Evolutionary conservation across 2,329 filamentous ascomycete species (phyloP), one percentile per base, ranked within the genome.

Genomic region (Penicillium sp.): DNA sequence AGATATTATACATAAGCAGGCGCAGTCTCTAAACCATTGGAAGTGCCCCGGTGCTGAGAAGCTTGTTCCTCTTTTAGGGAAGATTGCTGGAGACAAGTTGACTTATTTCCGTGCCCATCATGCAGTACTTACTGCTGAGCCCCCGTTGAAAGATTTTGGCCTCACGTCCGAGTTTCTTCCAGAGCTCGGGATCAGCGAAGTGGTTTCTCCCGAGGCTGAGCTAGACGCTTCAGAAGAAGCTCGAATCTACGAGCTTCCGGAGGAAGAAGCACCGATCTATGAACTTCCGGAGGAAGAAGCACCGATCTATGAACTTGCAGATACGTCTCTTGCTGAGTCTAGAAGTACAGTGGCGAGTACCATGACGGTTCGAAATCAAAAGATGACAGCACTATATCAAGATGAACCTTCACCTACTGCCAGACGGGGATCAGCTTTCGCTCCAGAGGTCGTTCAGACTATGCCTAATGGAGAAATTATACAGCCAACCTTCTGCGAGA

Each of bases 91-190:
- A 7, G 72, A 79, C 1, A 77, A 73, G 25, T 54, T 86, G 61
- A 81, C 75, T 2, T 84, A 83, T 63, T 65, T 86, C 11, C 76
- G 83, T 40, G 73, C 83, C 25, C 80, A 85, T 54, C 82, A 85
- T 69, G 72, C 76, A 27, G 64, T 86, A 15, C 68, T 84, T 33
- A 85, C 82, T 0, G 72, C 79, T 55, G 75, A 79, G 48, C 61
- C 70, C 1, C 71, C 72, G 0, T 50, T 57, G 6, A 73, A 67
- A 47, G 73, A 76, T 20, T 51, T 55, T 15, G 43, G 59, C 18
- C 66, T 67, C 14, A 57, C 65, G 7, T 52, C 61, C 25, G 61
- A 57, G 7, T 61, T 69, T 35, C 58, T 73, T 3, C 66, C 71
- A n/a, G 72, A 75, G 54, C 66, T 75, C 47, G 53, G 66, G 35